A percentile compares a stretch with the other conserved stretches of the same genome.
These are phyloP conservation scores for Elaeis guineensis DNA, from an alignment of 176 grass and related monocot genomes.

Conservation along the genomic window DNA sequence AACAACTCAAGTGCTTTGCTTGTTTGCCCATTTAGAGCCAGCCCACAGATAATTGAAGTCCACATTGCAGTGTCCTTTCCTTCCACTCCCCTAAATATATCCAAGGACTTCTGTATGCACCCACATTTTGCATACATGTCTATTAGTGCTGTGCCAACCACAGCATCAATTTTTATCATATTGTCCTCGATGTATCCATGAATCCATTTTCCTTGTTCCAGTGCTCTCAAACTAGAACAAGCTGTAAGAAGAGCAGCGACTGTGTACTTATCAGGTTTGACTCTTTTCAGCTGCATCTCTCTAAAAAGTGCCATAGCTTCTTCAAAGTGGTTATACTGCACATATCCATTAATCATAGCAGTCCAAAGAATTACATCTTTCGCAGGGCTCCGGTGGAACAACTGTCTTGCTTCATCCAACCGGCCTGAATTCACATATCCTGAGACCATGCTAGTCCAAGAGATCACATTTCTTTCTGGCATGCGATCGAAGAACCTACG, in stretches of 20 bases:
- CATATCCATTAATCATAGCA: slow-evolving; percentile 55
- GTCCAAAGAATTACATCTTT: slow-evolving; percentile 69
- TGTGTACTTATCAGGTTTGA: slow-evolving; percentile 57
- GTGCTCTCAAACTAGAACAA: slow-evolving; percentile 41
- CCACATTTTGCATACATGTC: slow-evolving; percentile 62
- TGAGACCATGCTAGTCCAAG: slow-evolving; percentile 44
- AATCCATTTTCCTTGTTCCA: slow-evolving; percentile 48
- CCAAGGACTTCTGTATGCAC: slow-evolving; percentile 15
- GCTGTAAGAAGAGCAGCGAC: slow-evolving; percentile 48
- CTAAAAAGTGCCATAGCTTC: slow-evolving; percentile 49
- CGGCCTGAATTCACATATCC: slow-evolving; percentile 33
- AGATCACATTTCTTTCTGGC: slow-evolving; percentile 45
- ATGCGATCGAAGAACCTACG: slow-evolving; percentile 35
- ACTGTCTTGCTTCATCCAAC: slow-evolving; percentile 40
- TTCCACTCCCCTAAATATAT: slow-evolving; percentile 34
- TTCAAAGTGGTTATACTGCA: slow-evolving; percentile 36
- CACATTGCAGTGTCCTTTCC: slow-evolving; percentile 34
- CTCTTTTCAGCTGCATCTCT: slow-evolving; percentile 42
- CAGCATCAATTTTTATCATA: slow-evolving; percentile 35
- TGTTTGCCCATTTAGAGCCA: slow-evolving; percentile 48
- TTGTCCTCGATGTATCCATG: slow-evolving; percentile 31
- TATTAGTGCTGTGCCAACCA: slow-evolving; percentile 38
- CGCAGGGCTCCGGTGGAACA: slow-evolving; percentile 36
- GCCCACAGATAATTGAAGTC: slow-evolving; percentile 55
- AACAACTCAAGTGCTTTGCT: slow-evolving; percentile 49